Evolutionary conservation across 1,139 yeast genomes (phyloP).

Genomic region (Yamadazyma conglobata): DNA sequence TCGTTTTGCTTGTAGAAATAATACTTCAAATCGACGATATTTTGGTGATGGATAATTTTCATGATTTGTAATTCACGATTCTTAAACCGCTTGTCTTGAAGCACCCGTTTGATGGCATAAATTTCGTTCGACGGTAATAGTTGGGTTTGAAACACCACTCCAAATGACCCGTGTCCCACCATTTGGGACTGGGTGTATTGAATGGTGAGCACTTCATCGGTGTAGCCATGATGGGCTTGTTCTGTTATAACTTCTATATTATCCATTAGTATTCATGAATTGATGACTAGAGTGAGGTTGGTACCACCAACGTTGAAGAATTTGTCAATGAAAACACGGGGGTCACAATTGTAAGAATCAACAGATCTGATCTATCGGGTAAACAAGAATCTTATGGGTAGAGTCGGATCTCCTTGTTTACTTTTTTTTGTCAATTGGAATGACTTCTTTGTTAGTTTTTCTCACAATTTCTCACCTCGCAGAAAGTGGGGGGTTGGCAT

Average conservation of each 20-base stretch:
- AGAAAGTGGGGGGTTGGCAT: too few species aligned
- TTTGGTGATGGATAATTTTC: conserved; percentile 84
- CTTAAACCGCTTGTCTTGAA: conserved; percentile 93
- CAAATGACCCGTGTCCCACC: conserved; percentile 97
- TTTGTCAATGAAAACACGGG: too few species aligned
- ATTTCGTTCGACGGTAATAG: conserved; percentile 69
- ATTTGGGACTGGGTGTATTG: conserved; percentile 74
- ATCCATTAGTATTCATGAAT: conserved; percentile 45
- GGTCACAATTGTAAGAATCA: too few species aligned
- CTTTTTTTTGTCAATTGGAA: conserved; percentile 2
- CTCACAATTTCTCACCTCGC: too few species aligned
- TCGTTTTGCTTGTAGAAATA: conserved; percentile 84
- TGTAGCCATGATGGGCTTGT: conserved; percentile 70
- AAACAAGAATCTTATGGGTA: too few species aligned
- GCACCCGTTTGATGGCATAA: conserved; percentile 91
- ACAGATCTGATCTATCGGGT: too few species aligned
- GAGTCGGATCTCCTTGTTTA: conserved; percentile 3
- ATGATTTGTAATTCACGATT: conserved; percentile 95
- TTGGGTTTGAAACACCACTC: conserved; percentile 88
- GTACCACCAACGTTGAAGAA: too few species aligned
- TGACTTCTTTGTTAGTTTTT: too few species aligned
- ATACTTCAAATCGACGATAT: conserved; percentile 84
- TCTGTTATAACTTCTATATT: conserved; percentile 61
- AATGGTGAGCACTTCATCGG: conserved; percentile 59
- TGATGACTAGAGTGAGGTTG: too few species aligned